Evolutionary conservation across 2,329 filamentous ascomycete species (phyloP).

Genomic region (Metarhizium rileyi): DNA sequence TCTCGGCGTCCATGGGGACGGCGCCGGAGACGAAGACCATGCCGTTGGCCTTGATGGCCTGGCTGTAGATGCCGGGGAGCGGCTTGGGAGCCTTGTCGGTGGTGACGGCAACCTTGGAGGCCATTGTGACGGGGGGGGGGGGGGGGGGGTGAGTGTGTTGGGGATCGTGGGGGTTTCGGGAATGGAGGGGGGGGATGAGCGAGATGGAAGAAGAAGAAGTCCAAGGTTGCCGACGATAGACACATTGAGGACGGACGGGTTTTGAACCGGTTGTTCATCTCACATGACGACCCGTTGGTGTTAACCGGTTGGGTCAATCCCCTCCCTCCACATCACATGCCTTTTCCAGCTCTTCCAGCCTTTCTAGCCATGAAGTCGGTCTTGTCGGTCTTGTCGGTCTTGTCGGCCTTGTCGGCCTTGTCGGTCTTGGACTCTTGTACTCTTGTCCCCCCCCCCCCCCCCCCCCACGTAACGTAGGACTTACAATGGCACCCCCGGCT

Average conservation of each 20-base stretch:
- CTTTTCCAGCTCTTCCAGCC: too few relatives aligned
- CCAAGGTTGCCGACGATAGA: background rate
- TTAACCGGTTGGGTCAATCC: background rate
- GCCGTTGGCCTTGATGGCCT: conserved; percentile 57
- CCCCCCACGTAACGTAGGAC: too few relatives aligned
- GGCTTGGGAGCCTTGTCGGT: conserved; percentile 32
- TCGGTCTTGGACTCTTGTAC: too few relatives aligned
- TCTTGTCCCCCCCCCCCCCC: too few relatives aligned
- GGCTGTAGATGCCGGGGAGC: conserved; percentile 30
- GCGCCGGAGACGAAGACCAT: conserved; percentile 64
- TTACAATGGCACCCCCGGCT: too few relatives aligned
- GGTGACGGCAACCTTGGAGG: conserved; percentile 25
- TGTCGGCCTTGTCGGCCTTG: too few relatives aligned
- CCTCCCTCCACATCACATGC: too few relatives aligned
- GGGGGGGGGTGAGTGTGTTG: background rate
- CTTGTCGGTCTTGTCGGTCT: too few relatives aligned
- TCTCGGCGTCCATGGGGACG: conserved; percentile 53
- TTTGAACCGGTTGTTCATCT: background rate
- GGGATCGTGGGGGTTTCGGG: too few relatives aligned
- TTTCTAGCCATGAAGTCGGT: too few relatives aligned
- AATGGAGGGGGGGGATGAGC: background rate
- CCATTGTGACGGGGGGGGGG: conserved; percentile 14
- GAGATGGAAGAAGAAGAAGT: background rate
- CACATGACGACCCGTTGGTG: background rate
- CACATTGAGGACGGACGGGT: background rate